Percentiles rank a stretch among this genome's conserved stretches.
phyloP scores from a whole-genome alignment of 2,329 filamentous ascomycete genomes.

The Calonectria pteridis region DNA sequence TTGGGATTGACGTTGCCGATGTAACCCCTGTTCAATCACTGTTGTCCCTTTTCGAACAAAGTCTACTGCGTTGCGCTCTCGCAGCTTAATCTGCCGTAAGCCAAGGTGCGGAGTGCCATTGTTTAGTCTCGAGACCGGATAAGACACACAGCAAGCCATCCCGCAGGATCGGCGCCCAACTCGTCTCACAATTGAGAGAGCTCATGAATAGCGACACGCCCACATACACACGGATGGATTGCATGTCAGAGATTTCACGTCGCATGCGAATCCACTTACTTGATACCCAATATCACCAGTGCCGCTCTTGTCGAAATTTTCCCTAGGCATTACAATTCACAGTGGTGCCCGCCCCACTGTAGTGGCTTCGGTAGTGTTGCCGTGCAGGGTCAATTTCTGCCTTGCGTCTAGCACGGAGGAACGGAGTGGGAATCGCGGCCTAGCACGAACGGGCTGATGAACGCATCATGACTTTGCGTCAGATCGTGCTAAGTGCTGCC shows the following conservation, averaged over 20 bases:
- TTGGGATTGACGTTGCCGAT: constrained; percentile 13
- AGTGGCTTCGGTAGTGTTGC: constrained; percentile 9
- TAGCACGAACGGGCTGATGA: background rate
- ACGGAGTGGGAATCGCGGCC: background rate
- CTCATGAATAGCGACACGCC: background rate
- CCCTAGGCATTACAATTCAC: background rate
- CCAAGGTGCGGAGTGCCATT: background rate
- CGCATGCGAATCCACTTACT: constrained; percentile 9
- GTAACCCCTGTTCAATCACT: constrained; percentile 3
- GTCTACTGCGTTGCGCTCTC: background rate
- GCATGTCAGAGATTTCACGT: constrained; percentile 22
- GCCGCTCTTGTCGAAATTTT: constrained; percentile 1
- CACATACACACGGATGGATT: background rate
- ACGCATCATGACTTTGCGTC: background rate
- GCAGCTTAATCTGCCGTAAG: background rate
- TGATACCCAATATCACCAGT: constrained; percentile 6
- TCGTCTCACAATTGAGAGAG: background rate
- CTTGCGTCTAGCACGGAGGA: background rate
- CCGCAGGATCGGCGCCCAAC: background rate
- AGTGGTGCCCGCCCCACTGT: background rate
- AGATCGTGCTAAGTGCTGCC: background rate
- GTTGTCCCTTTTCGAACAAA: background rate
- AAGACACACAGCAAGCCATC: background rate
- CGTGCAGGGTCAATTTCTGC: background rate
- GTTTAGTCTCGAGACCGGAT: background rate